These are phyloP conservation scores for Trametes punicea DNA, from an alignment of 768 basidiomycete genomes.

Conservation along the genomic window DNA sequence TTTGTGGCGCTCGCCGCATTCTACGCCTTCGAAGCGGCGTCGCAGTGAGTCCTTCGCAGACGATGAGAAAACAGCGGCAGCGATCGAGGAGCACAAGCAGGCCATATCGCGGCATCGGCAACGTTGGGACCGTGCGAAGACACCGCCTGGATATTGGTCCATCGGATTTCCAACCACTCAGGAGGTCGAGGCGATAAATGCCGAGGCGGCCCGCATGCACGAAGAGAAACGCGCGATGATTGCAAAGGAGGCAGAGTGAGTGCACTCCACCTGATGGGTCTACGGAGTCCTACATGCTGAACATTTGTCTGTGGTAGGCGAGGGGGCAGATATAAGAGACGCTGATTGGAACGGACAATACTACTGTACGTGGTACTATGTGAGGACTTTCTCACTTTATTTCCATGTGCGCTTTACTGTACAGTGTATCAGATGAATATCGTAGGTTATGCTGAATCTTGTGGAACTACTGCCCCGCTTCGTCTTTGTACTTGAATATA, in stretches of 20 bases:
- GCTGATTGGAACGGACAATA: too few relatives aligned
- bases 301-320: neutral
- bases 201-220: conserved; percentile 69
- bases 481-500: too few relatives aligned
- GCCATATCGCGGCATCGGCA: conserved; percentile 70
- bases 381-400: too few relatives aligned
- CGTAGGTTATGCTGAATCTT: neutral
- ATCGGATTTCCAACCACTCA: conserved; percentile 91
- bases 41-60: conserved; percentile 8
- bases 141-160: conserved; percentile 87
- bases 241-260: conserved; percentile 57
- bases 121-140: conserved; percentile 65
- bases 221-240: conserved; percentile 56
- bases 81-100: conserved; percentile 55
- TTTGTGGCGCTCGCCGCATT: conserved; percentile 62
- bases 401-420: neutral
- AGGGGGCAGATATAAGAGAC: conserved; percentile 18
- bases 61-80: conserved; percentile 27
- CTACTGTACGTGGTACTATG: too few relatives aligned
- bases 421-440: too few relatives aligned
- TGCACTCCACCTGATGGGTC: neutral
- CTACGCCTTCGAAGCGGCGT: conserved; percentile 20
- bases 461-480: too few relatives aligned
- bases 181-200: conserved; percentile 73
- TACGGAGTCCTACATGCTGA: neutral